Percentiles rank a stretch among this genome's conserved stretches.
Conservation (phyloP, 2,329 filamentous ascomycete species). For the Pyrenophora graminea region DNA sequence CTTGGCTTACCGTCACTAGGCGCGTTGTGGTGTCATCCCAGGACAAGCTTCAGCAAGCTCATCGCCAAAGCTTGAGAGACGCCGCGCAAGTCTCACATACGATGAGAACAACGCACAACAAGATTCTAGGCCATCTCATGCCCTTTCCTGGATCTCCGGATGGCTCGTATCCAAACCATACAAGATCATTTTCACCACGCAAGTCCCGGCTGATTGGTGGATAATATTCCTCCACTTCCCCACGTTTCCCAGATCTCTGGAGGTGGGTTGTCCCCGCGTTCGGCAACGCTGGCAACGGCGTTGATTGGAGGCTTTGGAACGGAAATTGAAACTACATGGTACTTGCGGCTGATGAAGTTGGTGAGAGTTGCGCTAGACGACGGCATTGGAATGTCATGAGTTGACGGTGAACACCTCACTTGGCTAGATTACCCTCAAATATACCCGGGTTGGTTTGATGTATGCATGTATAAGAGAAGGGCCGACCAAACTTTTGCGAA, state of each 20-base stretch:
- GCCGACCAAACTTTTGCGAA: not conserved
- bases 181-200: not conserved
- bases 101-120: not conserved
- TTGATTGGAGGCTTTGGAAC: constrained; percentile 11
- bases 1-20: not conserved
- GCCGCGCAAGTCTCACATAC: not conserved
- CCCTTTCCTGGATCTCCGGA: not conserved
- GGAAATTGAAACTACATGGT: not conserved
- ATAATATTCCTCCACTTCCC: constrained; percentile 22
- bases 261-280: constrained; percentile 20
- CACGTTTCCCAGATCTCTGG: constrained; percentile 14
- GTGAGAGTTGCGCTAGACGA: not conserved
- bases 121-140: not conserved
- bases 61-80: constrained; percentile 3
- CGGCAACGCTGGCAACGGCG: not conserved
- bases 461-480: not conserved
- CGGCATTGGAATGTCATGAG: not conserved
- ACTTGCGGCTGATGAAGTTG: constrained; percentile 1
- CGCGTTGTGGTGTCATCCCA: not conserved
- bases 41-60: constrained; percentile 4
- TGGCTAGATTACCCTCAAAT: not conserved
- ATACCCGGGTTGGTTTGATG: not conserved
- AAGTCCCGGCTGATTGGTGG: constrained; percentile 24
- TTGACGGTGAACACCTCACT: no score
- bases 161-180: not conserved